Percentiles rank a stretch among this genome's conserved stretches.
These are phyloP conservation scores for Anastatica hierochuntica DNA, from an alignment of 345 rosid species.

Conservation along the genomic window DNA sequence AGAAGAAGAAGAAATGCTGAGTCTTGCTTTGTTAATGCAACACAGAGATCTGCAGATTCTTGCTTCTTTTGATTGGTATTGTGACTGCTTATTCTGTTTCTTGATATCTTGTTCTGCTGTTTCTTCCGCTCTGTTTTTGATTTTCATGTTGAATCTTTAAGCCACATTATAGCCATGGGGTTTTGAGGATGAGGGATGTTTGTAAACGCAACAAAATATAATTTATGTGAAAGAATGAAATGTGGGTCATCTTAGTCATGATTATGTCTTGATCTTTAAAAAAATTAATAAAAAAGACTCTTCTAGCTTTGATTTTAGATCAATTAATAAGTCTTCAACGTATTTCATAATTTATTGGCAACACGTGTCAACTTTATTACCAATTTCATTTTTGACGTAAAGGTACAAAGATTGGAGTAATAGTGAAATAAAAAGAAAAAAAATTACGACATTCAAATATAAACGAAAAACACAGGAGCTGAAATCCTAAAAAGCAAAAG, in stretches of 20 bases:
- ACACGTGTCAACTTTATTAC: no score
- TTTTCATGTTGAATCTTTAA: slow-evolving; percentile 18
- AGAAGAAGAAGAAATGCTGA: slow-evolving; percentile 57
- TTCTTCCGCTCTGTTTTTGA: slow-evolving; percentile 6
- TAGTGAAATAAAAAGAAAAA: no score
- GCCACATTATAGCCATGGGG: slow-evolving; percentile 8
- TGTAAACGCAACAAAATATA: background rate
- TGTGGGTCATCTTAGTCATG: slow-evolving; percentile 27
- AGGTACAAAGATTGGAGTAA: no score
- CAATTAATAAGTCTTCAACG: no score
- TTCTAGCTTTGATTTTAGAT: background rate
- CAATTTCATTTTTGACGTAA: no score
- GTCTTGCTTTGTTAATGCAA: slow-evolving; percentile 57
- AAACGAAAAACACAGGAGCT: no score
- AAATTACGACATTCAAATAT: no score
- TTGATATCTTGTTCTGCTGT: background rate
- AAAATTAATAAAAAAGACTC: no score
- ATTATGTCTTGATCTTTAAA: slow-evolving; percentile 39
- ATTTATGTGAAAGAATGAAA: background rate
- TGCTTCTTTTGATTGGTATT: slow-evolving; percentile 20
- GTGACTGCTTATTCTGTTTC: slow-evolving; percentile 8
- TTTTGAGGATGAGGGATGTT: slow-evolving; percentile 15
- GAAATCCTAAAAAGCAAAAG: no score
- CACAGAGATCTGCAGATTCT: slow-evolving; percentile 54
- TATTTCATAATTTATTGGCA: no score